Base-by-base conservation (phyloP, 2,329 filamentous ascomycete genomes). In the Verticillium albo-atrum region DNA sequence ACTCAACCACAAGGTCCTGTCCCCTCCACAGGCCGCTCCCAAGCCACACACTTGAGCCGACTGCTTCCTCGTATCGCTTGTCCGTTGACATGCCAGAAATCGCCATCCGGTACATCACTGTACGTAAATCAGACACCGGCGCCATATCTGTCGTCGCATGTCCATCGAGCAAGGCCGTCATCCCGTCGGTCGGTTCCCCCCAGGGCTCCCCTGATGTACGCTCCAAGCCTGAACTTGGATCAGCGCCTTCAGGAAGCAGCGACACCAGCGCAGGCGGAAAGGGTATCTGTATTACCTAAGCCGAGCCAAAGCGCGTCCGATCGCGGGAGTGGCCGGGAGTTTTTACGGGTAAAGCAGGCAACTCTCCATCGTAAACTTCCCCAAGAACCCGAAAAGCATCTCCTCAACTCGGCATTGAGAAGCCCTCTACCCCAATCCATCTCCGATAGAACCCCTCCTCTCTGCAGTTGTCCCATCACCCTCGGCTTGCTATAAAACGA, bases 41-140 rank as follows among this genome's bases (percentile, higher is more conserved):
- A 50, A 81, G 71, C 79, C 79, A 81, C 42, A 80, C 68, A 2
- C 76, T 77, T 65, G 75, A 77, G 65, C 80, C 80, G 27, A 82
- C 72, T 62, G 75, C 76, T 58, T 79, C 75, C 55, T 72, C 72
- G 62, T 80, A 81, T 37, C 79, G 73, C 64, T 77, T 75, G 69
- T 81, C 79, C 4, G 75, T 70, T 17, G 79, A 80, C 64, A 79
- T 79, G 69, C 82, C 75, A 17, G 75, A 77, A 60, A 79, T 73
- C 61, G 80, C 78, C 66, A 81, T 72, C 62, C 77, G 75, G 62
- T 80, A 80, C 60, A 74, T 75, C 62, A 81, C 81, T 15, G 15
- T 4, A 15, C 34, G 14, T 37, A 15, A 6, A 17, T 37, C 15
- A n/a, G n/a, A n/a, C n/a, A n/a, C n/a, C 17, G 34, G 6, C 14